Base-by-base conservation (phyloP, 1,139 yeast genomes). In the Pichia sp. region DNA sequence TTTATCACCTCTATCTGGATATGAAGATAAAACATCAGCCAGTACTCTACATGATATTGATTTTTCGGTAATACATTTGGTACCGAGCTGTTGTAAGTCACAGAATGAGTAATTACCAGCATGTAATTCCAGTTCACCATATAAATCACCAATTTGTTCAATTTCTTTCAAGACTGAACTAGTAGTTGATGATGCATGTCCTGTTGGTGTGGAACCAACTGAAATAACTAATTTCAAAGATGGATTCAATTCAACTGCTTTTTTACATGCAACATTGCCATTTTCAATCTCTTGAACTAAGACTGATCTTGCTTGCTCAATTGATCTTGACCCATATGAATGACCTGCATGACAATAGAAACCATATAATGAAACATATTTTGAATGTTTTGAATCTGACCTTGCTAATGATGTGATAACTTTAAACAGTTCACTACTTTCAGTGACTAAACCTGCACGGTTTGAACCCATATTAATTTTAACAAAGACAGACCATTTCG, bases 161-260 rank as follows among this genome's bases (percentile, higher is more conserved):
- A 46, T 44, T 36, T 78, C 58, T n/a, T 60, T 52, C 5, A 59
- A 50, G 38, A 53, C 47, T 13, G 50, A 30, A 26, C 49, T 47
- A 12, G 58, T 52, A 6, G 58, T 23, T 29, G 69, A 71, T 3
- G 85, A 70, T 0, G 87, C 78, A 57, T 82, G 88, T 1, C 86
- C 81, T 0, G 94, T 85, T 40, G 94, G 94, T 0, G 95, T 84
- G 1, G 94, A 89, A 15, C 95, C 95, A 15, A 84, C 86, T 1
- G 84, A 79, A 35, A 77, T 66, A 34, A 65, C 70, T 48, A 76
- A 65, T 18, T 60, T 53, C 39, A 49, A 54, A 4, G 63, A 44
- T 23, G 61, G 58, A 45, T 67, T 63, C 57, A 64, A 26, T 40
- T 54, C 56, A 15, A 67, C 58, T 4, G 76, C 74, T 29, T 64